phyloP scores from a whole-genome alignment of 768 basidiomycete genomes.

The Austroboletus eburneus region DNA sequence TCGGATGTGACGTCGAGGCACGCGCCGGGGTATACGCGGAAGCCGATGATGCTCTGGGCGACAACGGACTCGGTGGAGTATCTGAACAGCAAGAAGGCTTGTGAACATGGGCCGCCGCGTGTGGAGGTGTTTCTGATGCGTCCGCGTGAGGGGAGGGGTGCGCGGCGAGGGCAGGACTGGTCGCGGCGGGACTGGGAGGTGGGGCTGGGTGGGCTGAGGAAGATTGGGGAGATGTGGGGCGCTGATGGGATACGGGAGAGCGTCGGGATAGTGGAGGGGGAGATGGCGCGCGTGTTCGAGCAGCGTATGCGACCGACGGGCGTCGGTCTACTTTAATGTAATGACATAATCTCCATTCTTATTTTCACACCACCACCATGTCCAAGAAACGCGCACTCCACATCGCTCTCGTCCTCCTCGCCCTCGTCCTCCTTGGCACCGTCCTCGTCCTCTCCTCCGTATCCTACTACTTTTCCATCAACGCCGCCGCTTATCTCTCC shows the following conservation, averaged over 20 bases:
- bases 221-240: constrained; percentile 48
- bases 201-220: constrained; percentile 42
- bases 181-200: constrained; percentile 62
- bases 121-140: constrained; percentile 50
- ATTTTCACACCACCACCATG: constrained; percentile 27
- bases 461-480: constrained; percentile 84
- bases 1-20: constrained; percentile 43
- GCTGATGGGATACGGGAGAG: constrained; percentile 56
- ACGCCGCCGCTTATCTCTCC: constrained; percentile 70
- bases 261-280: constrained; percentile 43
- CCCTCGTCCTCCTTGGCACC: constrained; percentile 80
- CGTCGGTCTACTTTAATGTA: no score
- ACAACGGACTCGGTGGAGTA: constrained; percentile 55
- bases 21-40: constrained; percentile 49
- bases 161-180: constrained; percentile 74
- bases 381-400: constrained; percentile 44
- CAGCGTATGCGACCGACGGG: constrained; percentile 40
- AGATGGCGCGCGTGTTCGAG: constrained; percentile 47
- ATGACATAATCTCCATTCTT: not conserved
- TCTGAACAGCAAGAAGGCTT: constrained; percentile 39
- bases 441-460: constrained; percentile 89
- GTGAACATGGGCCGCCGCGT: constrained; percentile 38
- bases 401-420: constrained; percentile 52
- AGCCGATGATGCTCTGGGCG: constrained; percentile 47
- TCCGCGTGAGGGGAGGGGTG: constrained; percentile 46